Conservation (phyloP, 2,329 filamentous ascomycete genomes). For the Exserohilum turcica region DNA sequence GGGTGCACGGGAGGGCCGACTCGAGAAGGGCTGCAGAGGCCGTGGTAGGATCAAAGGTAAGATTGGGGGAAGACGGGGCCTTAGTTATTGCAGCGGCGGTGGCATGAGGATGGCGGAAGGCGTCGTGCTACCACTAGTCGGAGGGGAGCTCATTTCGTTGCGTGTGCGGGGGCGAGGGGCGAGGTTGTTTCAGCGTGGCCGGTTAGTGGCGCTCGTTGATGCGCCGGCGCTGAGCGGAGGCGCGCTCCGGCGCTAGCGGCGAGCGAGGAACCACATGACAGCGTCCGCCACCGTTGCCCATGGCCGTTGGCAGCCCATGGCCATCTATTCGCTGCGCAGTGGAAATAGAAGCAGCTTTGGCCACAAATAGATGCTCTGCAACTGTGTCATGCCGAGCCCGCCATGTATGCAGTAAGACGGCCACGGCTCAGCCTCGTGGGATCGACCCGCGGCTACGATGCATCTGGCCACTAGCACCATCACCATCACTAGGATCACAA, state of each 20-base stretch:
- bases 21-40: conserved; percentile 3
- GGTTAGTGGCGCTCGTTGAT: conserved; percentile 10
- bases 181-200: conserved; percentile 15
- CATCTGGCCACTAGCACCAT: neutral
- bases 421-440: too few relatives aligned
- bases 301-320: neutral
- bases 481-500: too few relatives aligned
- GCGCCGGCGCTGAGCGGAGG: conserved; percentile 13
- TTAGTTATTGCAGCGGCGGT: conserved; percentile 15
- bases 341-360: too few relatives aligned
- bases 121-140: too few relatives aligned
- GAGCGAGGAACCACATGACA: neutral
- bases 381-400: too few relatives aligned
- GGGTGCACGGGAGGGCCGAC: conserved; percentile 2
- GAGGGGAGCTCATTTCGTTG: conserved; percentile 6
- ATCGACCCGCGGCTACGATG: conserved; percentile 1
- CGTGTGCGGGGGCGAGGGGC: conserved; percentile 6
- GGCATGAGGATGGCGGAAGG: conserved; percentile 4
- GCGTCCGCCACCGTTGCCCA: neutral
- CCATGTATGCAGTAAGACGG: conserved; percentile 9
- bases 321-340: neutral
- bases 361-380: too few relatives aligned
- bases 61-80: conserved; percentile 8
- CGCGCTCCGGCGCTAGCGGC: conserved; percentile 11
- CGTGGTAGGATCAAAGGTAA: conserved; percentile 9